Conservation (phyloP, 1,139 yeast species). For the Schwanniomyces etchellsii region DNA sequence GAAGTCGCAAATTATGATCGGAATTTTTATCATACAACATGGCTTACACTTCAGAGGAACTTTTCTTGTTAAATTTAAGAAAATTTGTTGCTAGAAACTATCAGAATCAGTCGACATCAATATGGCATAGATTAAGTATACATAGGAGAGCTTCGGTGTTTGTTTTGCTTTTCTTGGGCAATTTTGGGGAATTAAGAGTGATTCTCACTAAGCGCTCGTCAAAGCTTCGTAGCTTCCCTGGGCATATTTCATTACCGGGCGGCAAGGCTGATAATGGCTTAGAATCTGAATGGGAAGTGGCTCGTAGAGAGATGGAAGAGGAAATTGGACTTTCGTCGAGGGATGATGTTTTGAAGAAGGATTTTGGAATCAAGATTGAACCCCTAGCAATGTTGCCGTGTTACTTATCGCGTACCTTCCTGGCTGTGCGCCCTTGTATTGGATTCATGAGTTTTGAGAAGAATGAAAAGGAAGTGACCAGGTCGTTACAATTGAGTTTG, state of each 20-base stretch:
- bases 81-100: slow-evolving; percentile 19
- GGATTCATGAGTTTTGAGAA: slow-evolving; percentile 47
- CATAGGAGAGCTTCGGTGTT: slow-evolving; percentile 74
- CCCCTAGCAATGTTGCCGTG: slow-evolving; percentile 61
- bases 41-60: slow-evolving; percentile 13
- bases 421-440: slow-evolving; percentile 78
- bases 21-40: not conserved
- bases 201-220: slow-evolving; percentile 73
- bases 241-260: slow-evolving; percentile 87
- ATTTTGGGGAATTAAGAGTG: slow-evolving; percentile 68
- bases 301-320: slow-evolving; percentile 79
- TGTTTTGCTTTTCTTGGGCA: slow-evolving; percentile 64
- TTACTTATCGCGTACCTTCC: slow-evolving; percentile 70
- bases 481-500: slow-evolving; percentile 33
- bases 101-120: slow-evolving; percentile 27
- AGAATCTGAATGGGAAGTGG: slow-evolving; percentile 67
- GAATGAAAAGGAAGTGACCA: slow-evolving; percentile 17
- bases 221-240: slow-evolving; percentile 65
- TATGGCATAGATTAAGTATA: slow-evolving; percentile 57
- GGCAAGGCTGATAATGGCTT: slow-evolving; percentile 68
- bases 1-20: too few species aligned
- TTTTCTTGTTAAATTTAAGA: slow-evolving; percentile 16
- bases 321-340: slow-evolving; percentile 70
- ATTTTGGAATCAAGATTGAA: slow-evolving; percentile 52
- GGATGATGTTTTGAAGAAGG: slow-evolving; percentile 35